These are phyloP conservation scores for Cucumis hystrix DNA, from an alignment of 306 rosid species.

Conservation along the genomic window DNA sequence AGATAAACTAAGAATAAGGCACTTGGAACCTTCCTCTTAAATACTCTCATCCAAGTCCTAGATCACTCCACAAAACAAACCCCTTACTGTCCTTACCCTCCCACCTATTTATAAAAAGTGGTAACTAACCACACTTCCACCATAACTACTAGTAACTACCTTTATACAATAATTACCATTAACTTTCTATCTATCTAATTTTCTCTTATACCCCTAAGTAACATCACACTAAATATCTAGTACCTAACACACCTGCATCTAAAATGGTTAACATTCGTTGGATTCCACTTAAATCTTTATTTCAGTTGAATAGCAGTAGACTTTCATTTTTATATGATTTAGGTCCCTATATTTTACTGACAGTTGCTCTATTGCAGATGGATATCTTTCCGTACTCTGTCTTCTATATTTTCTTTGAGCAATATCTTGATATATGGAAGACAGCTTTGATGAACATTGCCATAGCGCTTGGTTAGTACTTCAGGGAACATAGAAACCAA, in stretches of 20 bases:
- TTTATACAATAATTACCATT: too few relatives aligned
- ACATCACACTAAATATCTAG: too few relatives aligned
- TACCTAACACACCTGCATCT: neutral
- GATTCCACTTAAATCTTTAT: neutral
- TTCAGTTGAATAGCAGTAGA: neutral
- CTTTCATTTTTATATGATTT: conserved; percentile 9
- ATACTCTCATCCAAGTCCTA: too few relatives aligned
- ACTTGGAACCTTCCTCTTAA: too few relatives aligned
- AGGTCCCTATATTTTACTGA: conserved; percentile 16
- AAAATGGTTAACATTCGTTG: neutral
- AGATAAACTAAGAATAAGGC: too few relatives aligned
- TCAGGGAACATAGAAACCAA: neutral
- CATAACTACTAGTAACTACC: too few relatives aligned
- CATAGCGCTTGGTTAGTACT: conserved; percentile 72
- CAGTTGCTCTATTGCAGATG: conserved; percentile 59
- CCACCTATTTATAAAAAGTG: too few relatives aligned
- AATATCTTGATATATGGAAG: conserved; percentile 84
- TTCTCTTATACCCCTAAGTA: too few relatives aligned
- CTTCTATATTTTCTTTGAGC: conserved; percentile 94
- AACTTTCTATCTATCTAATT: too few relatives aligned
- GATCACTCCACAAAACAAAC: too few relatives aligned
- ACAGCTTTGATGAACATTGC: conserved; percentile 58
- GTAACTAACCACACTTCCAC: too few relatives aligned
- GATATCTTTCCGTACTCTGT: conserved; percentile 90
- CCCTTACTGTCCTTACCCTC: too few relatives aligned